Evolutionary conservation across 768 basidiomycete species (phyloP).

Genomic region (Auriscalpium vulgare): DNA sequence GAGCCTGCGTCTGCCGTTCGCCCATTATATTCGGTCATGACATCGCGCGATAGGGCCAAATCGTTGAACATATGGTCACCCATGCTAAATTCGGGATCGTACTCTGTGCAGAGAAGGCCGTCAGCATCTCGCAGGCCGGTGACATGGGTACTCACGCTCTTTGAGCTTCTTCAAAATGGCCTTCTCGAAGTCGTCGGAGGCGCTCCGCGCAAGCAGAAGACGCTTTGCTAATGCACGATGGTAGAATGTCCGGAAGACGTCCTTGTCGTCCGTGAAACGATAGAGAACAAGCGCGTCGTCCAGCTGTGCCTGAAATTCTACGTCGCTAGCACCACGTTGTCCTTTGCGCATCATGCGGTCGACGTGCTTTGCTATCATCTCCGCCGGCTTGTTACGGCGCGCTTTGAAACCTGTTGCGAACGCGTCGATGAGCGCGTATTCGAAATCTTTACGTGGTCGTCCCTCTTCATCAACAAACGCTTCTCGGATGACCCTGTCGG

Average conservation of each 20-base stretch:
- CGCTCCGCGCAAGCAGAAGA: conserved; percentile 74
- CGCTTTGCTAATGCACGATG: conserved; percentile 84
- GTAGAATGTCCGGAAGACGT: conserved; percentile 91
- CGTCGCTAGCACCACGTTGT: conserved; percentile 60
- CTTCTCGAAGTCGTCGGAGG: conserved; percentile 82
- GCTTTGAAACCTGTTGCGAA: conserved; percentile 70
- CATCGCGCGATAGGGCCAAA: conserved; percentile 66
- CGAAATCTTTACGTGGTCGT: conserved; percentile 44
- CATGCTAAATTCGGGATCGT: conserved; percentile 92
- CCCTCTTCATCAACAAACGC: conserved; percentile 41
- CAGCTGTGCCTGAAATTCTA: conserved; percentile 52
- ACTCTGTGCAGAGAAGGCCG: conserved; percentile 41
- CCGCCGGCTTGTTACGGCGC: conserved; percentile 77
- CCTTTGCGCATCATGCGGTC: conserved; percentile 85
- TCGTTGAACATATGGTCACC: conserved; percentile 97
- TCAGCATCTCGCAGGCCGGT: conserved; percentile 1
- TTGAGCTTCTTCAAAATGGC: conserved; percentile 80
- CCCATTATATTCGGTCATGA: conserved; percentile 57
- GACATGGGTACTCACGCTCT: conserved; percentile 36
- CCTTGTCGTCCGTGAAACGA: conserved; percentile 85
- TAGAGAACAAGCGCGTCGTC: conserved; percentile 68
- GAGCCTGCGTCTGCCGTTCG: conserved; percentile 20
- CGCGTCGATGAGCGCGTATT: conserved; percentile 62
- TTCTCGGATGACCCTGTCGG: conserved; percentile 38
- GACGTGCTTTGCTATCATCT: conserved; percentile 88